Conservation (phyloP, 179 eudicot genomes). For the Patellifolia procumbens region DNA sequence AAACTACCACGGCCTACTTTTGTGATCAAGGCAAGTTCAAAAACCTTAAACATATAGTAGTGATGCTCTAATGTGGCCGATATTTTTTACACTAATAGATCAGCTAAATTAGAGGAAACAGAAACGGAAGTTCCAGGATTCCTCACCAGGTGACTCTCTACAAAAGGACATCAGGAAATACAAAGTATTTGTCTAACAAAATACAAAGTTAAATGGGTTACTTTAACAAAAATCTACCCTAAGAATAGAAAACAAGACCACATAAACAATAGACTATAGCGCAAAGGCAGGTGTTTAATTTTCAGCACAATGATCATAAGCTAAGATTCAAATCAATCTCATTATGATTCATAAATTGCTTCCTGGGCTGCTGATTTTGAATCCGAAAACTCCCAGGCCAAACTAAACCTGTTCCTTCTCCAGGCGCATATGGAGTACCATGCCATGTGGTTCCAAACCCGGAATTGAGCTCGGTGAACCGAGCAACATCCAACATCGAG, state of each 20-base stretch:
- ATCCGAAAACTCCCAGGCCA: constrained; percentile 47
- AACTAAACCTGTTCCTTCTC: constrained; percentile 19
- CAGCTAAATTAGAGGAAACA: background rate
- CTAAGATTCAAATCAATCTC: constrained; percentile 45
- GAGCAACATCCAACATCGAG: constrained; percentile 12
- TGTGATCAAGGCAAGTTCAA: too few species aligned
- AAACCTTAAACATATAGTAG: too few species aligned
- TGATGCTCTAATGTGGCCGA: too few species aligned
- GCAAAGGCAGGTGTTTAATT: background rate
- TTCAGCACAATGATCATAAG: constrained; percentile 22
- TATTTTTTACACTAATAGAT: background rate
- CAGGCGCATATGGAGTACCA: constrained; percentile 6
- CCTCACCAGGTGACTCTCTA: background rate
- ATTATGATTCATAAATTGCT: constrained; percentile 12
- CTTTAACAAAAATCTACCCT: background rate
- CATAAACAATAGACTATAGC: background rate
- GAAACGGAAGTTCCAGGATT: background rate
- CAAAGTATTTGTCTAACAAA: background rate
- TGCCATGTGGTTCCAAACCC: constrained; percentile 19
- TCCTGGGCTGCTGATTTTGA: constrained; percentile 19
- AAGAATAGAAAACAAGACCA: background rate
- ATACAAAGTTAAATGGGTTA: background rate
- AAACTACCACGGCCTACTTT: too few species aligned
- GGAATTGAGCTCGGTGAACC: constrained; percentile 4
- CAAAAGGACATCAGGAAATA: background rate